Percentiles rank a stretch among this genome's conserved stretches.
Evolutionary conservation across 139 green algal genomes (phyloP).

Genomic region (Tetratostichococcus sp.): DNA sequence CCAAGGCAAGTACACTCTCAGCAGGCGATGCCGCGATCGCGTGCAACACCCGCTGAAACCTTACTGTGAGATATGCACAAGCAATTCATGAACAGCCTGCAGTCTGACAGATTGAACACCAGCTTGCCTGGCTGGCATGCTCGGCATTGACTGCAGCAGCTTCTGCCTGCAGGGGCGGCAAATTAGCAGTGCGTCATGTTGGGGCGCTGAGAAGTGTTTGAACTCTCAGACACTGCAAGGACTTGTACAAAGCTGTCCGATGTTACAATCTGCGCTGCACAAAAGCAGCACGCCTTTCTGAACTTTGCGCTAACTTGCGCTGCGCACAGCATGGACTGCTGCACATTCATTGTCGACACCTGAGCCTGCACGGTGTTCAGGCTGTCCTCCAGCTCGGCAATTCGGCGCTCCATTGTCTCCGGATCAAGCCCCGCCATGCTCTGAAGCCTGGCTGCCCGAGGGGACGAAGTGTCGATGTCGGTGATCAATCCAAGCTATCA

Average conservation of each 20-base stretch:
- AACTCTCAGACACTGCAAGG: not conserved
- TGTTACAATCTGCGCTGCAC: no score
- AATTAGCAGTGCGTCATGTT: not conserved
- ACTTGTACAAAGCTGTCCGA: no score
- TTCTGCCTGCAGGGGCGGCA: slow-evolving; percentile 18
- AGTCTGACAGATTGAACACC: not conserved
- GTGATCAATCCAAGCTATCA: no score
- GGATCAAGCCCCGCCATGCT: not conserved
- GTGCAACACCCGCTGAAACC: no score
- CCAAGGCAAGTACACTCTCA: not conserved
- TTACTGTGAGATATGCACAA: no score
- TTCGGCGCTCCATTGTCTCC: not conserved
- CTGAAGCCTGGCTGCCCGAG: no score
- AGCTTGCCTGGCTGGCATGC: slow-evolving; percentile 33
- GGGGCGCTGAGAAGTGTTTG: not conserved
- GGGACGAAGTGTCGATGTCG: no score
- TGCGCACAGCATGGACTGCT: not conserved
- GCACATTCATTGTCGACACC: no score
- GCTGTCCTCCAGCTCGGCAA: slow-evolving; percentile 2
- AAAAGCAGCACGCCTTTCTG: not conserved
- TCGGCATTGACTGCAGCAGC: slow-evolving; percentile 37
- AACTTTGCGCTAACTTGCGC: no score
- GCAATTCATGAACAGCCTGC: no score
- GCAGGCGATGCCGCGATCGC: not conserved
- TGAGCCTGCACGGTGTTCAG: not conserved